A percentile compares a stretch with the other conserved stretches of the same genome.
phyloP scores from a whole-genome alignment of 768 basidiomycete genomes.

The Clavaria fumosa region DNA sequence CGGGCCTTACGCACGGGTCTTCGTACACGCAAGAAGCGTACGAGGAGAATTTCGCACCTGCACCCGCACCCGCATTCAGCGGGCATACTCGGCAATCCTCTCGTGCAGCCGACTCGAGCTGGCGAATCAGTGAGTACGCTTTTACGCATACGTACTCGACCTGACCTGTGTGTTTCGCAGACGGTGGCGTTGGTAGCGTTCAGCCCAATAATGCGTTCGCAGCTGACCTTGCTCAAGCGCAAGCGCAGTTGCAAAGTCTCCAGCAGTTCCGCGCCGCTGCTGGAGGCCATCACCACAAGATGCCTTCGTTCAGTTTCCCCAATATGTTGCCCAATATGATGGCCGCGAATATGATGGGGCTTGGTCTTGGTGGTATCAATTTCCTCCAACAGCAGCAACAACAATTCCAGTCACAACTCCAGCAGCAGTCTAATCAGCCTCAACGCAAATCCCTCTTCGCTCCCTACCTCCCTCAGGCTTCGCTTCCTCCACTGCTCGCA shows the following conservation, averaged over 20 bases:
- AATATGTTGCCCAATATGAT: conserved; percentile 97
- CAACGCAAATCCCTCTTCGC: conserved; percentile 98
- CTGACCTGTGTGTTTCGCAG: too few relatives aligned
- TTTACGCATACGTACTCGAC: too few relatives aligned
- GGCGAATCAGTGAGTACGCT: conserved; percentile 67
- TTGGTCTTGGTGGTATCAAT: conserved; percentile 69
- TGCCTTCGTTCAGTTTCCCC: conserved; percentile 95
- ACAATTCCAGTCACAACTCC: conserved; percentile 89
- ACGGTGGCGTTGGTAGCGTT: conserved; percentile 59
- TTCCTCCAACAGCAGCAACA: conserved; percentile 87
- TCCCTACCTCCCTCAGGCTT: conserved; percentile 95
- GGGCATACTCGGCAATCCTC: conserved; percentile 64
- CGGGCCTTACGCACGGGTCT: conserved; percentile 34
- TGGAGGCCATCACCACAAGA: conserved; percentile 89
- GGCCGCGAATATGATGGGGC: conserved; percentile 93
- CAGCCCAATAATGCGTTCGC: conserved; percentile 50
- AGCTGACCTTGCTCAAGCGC: conserved; percentile 88
- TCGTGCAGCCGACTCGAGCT: conserved; percentile 67
- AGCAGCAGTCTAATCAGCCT: conserved; percentile 82
- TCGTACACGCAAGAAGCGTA: conserved; percentile 47
- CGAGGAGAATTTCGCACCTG: conserved; percentile 66
- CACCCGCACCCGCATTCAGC: conserved; percentile 38
- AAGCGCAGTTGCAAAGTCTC: conserved; percentile 89
- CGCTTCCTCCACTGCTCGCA: conserved; percentile 86
- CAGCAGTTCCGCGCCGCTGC: conserved; percentile 95